phyloP scores from a whole-genome alignment of 768 basidiomycete species.

The Tulasnella sp. region DNA sequence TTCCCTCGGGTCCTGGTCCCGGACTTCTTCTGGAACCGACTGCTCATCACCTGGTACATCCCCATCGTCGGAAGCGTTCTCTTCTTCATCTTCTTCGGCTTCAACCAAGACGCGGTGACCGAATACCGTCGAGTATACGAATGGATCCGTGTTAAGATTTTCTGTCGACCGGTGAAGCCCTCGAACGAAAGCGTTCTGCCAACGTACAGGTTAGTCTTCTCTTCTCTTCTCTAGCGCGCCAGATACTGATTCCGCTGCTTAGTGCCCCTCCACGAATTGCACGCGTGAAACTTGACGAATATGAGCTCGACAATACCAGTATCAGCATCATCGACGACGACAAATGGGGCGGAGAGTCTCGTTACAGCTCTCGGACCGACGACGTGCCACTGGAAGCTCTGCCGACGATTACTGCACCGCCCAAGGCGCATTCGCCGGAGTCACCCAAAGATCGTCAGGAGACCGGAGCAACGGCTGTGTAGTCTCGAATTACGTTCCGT shows the following conservation, averaged over 20 bases:
- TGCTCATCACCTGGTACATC: conserved; percentile 22
- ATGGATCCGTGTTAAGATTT: neutral
- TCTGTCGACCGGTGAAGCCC: neutral
- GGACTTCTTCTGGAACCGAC: conserved; percentile 16
- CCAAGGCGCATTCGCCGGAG: neutral
- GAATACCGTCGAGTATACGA: conserved; percentile 25
- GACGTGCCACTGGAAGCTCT: neutral
- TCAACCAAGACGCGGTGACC: conserved; percentile 35
- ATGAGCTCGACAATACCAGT: neutral
- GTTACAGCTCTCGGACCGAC: neutral
- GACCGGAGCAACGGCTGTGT: neutral
- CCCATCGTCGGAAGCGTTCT: conserved; percentile 27
- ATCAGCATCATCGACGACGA: neutral
- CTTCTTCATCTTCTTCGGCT: conserved; percentile 47
- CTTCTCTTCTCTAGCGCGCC: neutral
- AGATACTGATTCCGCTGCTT: neutral
- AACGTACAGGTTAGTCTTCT: neutral
- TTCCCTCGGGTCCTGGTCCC: conserved; percentile 17
- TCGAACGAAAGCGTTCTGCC: conserved; percentile 5
- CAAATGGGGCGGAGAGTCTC: neutral
- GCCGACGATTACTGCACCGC: neutral
- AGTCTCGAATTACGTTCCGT: neutral
- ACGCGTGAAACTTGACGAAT: neutral
- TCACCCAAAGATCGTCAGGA: neutral
- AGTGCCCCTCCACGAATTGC: neutral